Evolutionary conservation across 371 early-diverging fungal genomes (phyloP).

Genomic region (Mucor mucedo): DNA sequence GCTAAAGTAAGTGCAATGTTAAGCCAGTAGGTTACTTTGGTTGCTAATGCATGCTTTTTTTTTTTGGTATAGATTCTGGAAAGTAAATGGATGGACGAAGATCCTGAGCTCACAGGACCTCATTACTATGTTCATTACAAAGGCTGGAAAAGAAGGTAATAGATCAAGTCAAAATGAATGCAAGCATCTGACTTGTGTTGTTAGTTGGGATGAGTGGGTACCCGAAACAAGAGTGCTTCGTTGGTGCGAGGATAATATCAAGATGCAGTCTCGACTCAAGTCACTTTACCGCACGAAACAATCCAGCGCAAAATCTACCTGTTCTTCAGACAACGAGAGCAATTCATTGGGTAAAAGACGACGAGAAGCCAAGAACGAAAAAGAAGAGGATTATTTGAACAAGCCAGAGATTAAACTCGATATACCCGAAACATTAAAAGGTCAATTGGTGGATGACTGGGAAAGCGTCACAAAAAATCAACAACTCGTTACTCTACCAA

Average conservation of each 20-base stretch:
- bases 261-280: constrained; percentile 77
- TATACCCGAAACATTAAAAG: constrained; percentile 89
- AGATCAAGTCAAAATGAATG: neutral
- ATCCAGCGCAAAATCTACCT: neutral
- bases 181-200: neutral
- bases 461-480: constrained; percentile 91
- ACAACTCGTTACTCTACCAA: constrained; percentile 67
- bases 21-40: too few relatives aligned
- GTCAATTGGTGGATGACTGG: constrained; percentile 92
- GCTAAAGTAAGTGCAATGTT: constrained; percentile 77
- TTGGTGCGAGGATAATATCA: constrained; percentile 81
- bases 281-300: constrained; percentile 45
- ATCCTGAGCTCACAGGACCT: constrained; percentile 66
- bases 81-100: constrained; percentile 37
- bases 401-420: constrained; percentile 86
- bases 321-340: constrained; percentile 1
- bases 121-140: constrained; percentile 96
- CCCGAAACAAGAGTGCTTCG: constrained; percentile 87
- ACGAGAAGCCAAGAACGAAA: constrained; percentile 16
- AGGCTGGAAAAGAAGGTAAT: constrained; percentile 94
- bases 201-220: constrained; percentile 99
- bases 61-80: constrained; percentile 34
- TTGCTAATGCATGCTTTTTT: neutral
- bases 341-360: constrained; percentile 20
- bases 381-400: constrained; percentile 62